Evolutionary conservation across 495 filamentous ascomycete genomes (phyloP), one percentile per base, ranked within the genome.

Genomic region (Neurospora sublineolata): DNA sequence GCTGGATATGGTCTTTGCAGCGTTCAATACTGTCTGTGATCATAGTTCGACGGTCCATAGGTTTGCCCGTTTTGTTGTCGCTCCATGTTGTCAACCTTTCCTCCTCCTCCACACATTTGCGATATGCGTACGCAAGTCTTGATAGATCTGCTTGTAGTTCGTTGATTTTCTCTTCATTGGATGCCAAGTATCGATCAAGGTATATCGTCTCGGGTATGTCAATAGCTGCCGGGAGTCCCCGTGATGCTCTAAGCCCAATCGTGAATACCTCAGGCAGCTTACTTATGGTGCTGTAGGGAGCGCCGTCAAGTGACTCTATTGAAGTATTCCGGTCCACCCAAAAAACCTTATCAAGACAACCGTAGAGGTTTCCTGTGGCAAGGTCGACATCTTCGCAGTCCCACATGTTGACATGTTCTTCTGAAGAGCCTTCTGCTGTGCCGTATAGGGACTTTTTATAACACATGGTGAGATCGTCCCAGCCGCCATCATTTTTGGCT

Each of bases 201-300:
- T 94, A 96, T 74, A 93, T 89, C 0, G 87, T 83, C 18, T 87
- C 81, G 38, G 93, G 92, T 23, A 94, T 86, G 16, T 90, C 87
- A 58, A 94, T 81, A 12, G 85, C 83, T 37, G 81, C 81, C 16
- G 76, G 74, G 9, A 82, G 75, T 3, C 23, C 52, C 2, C 85
- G 1, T 82, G 75, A 36, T 84, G 83, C 33, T 83, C 82, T 7
- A 93, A 74, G 67, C 85, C 86, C 72, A 93, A 83, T 6, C 2
- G 85, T 87, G 44, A 97, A 73, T 16, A 97, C 85, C n/a, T 94
- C 90, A 0, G 87, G 86, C 67, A 91, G 79, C 37, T 89, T 84
- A 4, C 71, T 74, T 3, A 90, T 76, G 74, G 84, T 80, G 6
- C 85, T 84, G 52, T 64, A 64, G 12, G 12, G 52, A 16, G 52